Conservation (phyloP, 1,284 basidiomycete species). For the Pseudozyma thailandica region DNA sequence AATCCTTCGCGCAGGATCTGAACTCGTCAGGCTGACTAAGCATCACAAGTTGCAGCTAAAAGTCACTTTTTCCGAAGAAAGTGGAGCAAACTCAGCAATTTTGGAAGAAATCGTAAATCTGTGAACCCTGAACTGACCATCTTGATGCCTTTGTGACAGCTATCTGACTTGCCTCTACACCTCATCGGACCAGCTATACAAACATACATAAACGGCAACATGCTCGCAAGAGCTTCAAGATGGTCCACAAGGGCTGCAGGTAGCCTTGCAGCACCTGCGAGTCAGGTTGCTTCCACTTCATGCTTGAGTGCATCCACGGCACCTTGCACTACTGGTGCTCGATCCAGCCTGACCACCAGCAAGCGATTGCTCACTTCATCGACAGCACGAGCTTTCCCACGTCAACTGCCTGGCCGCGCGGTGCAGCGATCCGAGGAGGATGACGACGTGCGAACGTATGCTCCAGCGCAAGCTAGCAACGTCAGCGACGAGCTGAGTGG, state of each 20-base stretch:
- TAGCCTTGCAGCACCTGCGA: conserved; percentile 6
- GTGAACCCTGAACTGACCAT: conserved; percentile 1
- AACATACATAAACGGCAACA: neutral
- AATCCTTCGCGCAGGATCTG: conserved; percentile 1
- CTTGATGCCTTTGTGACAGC: neutral
- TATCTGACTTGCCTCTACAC: neutral
- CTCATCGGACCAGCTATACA: neutral
- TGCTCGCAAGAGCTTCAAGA: conserved; percentile 33
- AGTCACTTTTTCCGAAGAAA: neutral
- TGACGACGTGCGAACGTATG: neutral
- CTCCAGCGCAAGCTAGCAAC: neutral
- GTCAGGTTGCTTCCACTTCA: conserved; percentile 15
- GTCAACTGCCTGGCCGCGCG: conserved; percentile 19
- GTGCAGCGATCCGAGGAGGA: conserved; percentile 5
- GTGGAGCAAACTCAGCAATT: conserved; percentile 1
- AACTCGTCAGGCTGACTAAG: conserved; percentile 21
- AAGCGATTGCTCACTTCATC: conserved; percentile 20
- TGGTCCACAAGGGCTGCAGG: conserved; percentile 12
- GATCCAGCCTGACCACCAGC: neutral
- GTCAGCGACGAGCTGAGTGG: conserved; percentile 46
- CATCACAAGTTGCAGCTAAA: neutral
- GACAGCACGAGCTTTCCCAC: conserved; percentile 11
- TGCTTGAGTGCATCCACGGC: neutral
- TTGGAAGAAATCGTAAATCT: conserved; percentile 3
- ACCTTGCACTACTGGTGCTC: neutral